Conservation (phyloP, 768 basidiomycete species). For the Steccherinum ochraceum region DNA sequence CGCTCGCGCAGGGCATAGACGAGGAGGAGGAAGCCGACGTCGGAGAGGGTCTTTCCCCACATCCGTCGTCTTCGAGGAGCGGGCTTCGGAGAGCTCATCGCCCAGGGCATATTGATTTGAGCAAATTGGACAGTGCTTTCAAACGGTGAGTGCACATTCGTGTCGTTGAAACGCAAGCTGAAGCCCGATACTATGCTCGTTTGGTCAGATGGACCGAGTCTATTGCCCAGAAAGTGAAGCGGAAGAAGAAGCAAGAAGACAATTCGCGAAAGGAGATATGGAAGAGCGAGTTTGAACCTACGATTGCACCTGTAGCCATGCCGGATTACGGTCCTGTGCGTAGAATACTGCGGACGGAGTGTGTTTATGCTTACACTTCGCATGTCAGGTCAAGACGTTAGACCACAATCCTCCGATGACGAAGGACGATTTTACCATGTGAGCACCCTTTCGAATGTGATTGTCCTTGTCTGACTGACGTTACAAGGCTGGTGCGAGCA, state of each 20-base stretch:
- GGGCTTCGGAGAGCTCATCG: conserved; percentile 28
- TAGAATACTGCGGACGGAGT: background rate
- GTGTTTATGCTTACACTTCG: too few species aligned
- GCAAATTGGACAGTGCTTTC: conserved; percentile 77
- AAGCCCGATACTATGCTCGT: background rate
- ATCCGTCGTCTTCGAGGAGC: conserved; percentile 21
- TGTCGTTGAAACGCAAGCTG: background rate
- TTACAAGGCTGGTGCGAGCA: conserved; percentile 50
- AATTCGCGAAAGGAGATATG: conserved; percentile 67
- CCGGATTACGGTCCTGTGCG: conserved; percentile 3
- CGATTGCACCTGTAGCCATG: conserved; percentile 28
- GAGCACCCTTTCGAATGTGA: conserved; percentile 22
- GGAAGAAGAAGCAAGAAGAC: conserved; percentile 65
- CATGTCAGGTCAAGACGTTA: conserved; percentile 61
- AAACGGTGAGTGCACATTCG: conserved; percentile 47
- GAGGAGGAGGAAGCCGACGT: conserved; percentile 37
- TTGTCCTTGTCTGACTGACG: conserved; percentile 10
- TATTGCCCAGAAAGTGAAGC: conserved; percentile 79
- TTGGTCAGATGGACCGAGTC: conserved; percentile 74
- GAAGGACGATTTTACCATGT: conserved; percentile 66
- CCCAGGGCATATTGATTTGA: conserved; percentile 70
- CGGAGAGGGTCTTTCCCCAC: conserved; percentile 21
- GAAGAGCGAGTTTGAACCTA: conserved; percentile 76
- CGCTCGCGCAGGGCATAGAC: conserved; percentile 34
- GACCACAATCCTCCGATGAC: conserved; percentile 78